Evolutionary conservation across 1,139 yeast genomes (phyloP).

Genomic region (Scheffersomyces lignicola): DNA sequence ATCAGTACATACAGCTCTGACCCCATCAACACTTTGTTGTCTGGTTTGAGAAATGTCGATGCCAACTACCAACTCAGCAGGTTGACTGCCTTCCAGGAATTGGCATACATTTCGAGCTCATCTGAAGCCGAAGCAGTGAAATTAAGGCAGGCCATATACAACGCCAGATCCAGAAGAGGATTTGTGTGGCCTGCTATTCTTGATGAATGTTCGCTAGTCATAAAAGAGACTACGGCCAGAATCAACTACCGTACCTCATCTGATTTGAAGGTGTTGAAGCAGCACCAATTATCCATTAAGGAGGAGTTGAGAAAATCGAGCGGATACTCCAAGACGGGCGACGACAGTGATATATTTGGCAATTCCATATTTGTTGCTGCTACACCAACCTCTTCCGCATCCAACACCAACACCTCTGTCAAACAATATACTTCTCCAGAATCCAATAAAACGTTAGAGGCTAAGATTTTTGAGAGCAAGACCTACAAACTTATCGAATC

Average conservation of each 20-base stretch:
- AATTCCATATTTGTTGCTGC: conserved; percentile 19
- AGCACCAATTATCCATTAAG: conserved; percentile 15
- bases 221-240: conserved; percentile 46
- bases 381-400: not conserved
- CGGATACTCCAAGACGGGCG: conserved; percentile 9
- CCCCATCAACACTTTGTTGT: conserved; percentile 70
- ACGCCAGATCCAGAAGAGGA: conserved; percentile 45
- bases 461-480: not conserved
- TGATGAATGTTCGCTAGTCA: conserved; percentile 58
- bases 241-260: conserved; percentile 35
- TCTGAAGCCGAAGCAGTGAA: conserved; percentile 42
- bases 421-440: not conserved
- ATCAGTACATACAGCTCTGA: conserved; percentile 68
- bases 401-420: not conserved
- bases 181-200: conserved; percentile 58
- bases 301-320: conserved; percentile 14
- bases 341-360: conserved; percentile 33
- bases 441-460: not conserved
- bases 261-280: conserved; percentile 33
- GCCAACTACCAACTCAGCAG: conserved; percentile 56
- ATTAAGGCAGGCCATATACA: conserved; percentile 55
- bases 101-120: conserved; percentile 59
- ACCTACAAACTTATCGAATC: conserved; percentile 11
- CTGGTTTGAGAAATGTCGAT: conserved; percentile 60
- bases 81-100: conserved; percentile 73